Percentiles rank a stretch among this genome's conserved stretches.
phyloP scores from a whole-genome alignment of 805 yeast species.

The Saccharomycopsis lassenensis region DNA sequence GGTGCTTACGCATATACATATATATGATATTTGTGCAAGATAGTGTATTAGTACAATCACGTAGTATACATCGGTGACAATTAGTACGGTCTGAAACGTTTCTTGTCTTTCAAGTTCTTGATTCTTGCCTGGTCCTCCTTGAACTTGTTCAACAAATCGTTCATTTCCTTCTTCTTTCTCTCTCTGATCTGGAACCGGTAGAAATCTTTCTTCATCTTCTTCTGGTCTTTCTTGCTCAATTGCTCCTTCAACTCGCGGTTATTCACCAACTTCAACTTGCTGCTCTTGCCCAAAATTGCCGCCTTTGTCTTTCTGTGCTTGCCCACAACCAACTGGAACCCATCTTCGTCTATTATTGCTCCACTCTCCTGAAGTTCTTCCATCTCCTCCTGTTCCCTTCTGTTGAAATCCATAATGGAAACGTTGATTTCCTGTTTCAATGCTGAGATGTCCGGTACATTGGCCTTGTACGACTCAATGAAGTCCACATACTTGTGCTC shows the following conservation, averaged over 20 bases:
- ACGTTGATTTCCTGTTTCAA: constrained; percentile 47
- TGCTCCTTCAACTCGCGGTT: constrained; percentile 45
- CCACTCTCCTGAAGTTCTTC: constrained; percentile 45
- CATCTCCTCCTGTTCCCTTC: constrained; percentile 52
- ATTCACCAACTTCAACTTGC: constrained; percentile 24
- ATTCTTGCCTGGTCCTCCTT: constrained; percentile 87
- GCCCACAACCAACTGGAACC: constrained; percentile 85
- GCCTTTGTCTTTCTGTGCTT: constrained; percentile 73
- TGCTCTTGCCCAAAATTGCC: constrained; percentile 51
- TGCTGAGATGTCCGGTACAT: constrained; percentile 36
- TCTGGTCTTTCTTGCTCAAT: constrained; percentile 41
- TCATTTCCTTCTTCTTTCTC: constrained; percentile 85
- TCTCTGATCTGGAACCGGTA: constrained; percentile 95
- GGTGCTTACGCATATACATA: too few species aligned
- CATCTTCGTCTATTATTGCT: constrained; percentile 78
- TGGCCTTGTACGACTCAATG: constrained; percentile 28
- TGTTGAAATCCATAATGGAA: constrained; percentile 56
- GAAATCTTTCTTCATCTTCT: constrained; percentile 79
- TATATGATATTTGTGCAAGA: too few species aligned
- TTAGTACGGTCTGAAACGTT: constrained; percentile 77
- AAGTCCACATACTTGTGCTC: constrained; percentile 31
- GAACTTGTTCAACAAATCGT: constrained; percentile 71
- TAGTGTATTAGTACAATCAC: too few species aligned
- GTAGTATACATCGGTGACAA: too few species aligned
- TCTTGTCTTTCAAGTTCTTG: constrained; percentile 64